Conservation (phyloP, 1,139 yeast genomes). For the Taphrina sp. region DNA sequence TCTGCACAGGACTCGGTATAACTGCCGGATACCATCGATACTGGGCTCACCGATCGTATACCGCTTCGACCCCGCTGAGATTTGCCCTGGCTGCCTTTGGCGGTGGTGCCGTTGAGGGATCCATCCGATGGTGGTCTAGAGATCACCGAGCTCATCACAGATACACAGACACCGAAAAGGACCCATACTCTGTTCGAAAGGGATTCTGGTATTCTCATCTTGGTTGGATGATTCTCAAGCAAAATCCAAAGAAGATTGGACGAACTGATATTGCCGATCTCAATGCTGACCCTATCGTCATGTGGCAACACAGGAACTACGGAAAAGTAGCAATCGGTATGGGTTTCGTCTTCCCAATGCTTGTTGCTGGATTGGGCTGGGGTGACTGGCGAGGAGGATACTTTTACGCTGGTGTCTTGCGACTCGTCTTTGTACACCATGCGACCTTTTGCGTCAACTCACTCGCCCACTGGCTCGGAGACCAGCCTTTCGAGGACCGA, state of each 20-base stretch:
- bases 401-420: constrained; percentile 82
- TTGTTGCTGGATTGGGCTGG: constrained; percentile 76
- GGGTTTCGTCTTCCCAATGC: constrained; percentile 71
- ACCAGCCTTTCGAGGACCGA: constrained; percentile 91
- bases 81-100: constrained; percentile 79
- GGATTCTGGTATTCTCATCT: constrained; percentile 95
- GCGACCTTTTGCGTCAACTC: constrained; percentile 99
- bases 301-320: constrained; percentile 92
- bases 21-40: constrained; percentile 93
- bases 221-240: constrained; percentile 95
- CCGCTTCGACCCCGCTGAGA: constrained; percentile 68
- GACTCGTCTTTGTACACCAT: constrained; percentile 85
- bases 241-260: constrained; percentile 93
- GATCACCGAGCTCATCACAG: constrained; percentile 97
- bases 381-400: constrained; percentile 92
- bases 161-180: constrained; percentile 93
- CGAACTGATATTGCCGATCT: constrained; percentile 94
- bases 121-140: constrained; percentile 98
- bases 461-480: constrained; percentile 97
- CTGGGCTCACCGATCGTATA: constrained; percentile 86
- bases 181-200: constrained; percentile 93
- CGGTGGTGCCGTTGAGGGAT: constrained; percentile 94
- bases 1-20: constrained; percentile 78
- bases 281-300: constrained; percentile 83
- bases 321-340: constrained; percentile 61